Evolutionary conservation across 495 filamentous ascomycete species (phyloP).

Genomic region (Neurospora sp.): DNA sequence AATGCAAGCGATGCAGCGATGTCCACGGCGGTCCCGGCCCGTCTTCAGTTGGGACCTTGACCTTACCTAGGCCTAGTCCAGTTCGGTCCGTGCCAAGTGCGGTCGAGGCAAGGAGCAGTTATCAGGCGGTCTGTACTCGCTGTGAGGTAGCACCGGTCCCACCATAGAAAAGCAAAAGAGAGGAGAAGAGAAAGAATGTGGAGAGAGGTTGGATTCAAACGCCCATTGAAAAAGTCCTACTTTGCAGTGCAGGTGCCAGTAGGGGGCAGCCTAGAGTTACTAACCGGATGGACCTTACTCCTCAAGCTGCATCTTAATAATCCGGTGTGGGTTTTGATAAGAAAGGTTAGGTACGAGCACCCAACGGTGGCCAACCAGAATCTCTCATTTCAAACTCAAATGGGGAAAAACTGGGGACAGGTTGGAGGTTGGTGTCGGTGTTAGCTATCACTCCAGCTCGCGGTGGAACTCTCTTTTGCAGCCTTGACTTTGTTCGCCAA

Average conservation of each 20-base stretch:
- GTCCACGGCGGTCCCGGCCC: neutral
- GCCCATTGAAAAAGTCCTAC: neutral
- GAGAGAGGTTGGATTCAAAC: neutral
- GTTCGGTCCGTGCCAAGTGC: neutral
- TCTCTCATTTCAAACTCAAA: neutral
- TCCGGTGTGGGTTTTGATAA: neutral
- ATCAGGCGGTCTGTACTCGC: neutral
- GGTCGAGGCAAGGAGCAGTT: neutral
- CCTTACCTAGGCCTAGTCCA: neutral
- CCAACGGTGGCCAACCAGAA: neutral
- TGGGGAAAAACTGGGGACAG: neutral
- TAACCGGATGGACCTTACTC: neutral
- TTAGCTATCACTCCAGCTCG: neutral
- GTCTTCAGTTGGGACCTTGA: neutral
- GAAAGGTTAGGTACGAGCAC: neutral
- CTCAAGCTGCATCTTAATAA: neutral
- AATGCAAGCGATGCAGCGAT: neutral
- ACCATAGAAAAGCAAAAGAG: neutral
- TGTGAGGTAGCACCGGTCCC: neutral
- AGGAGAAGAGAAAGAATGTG: neutral
- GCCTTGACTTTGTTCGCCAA: conserved; percentile 1
- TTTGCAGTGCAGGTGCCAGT: neutral
- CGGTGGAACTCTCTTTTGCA: neutral
- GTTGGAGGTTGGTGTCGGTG: neutral
- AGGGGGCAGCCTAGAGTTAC: neutral